Evolutionary conservation across 2,329 filamentous ascomycete genomes (phyloP), one percentile per base, ranked within the genome.

Genomic region (Ilyonectria mors-panacis): DNA sequence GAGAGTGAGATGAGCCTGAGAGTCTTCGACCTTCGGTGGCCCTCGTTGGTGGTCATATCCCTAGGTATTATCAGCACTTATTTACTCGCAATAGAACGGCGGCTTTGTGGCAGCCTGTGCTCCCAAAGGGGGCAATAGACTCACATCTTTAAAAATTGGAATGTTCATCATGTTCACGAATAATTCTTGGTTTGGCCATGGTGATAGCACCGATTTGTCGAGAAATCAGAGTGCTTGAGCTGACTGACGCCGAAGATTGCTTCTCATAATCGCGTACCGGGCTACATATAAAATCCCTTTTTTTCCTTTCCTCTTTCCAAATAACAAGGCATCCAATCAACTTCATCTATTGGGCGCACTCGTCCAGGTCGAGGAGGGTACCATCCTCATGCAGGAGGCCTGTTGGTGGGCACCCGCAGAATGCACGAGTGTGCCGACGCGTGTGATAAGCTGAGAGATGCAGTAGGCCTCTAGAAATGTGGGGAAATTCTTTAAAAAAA

Each of bases 161-260:
- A 23, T 23, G 2, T 23, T 50, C 73, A 84, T 80, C 1, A 81
- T 76, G 0, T 59, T 75, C 0, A 81, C 47, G 6, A 83, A 5
- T 72, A n/a, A n/a, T n/a, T n/a, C n/a, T n/a, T n/a, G n/a, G n/a
- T n/a, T n/a, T n/a, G n/a, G n/a, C n/a, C n/a, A n/a, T n/a, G n/a
- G n/a, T n/a, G n/a, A n/a, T n/a, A n/a, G n/a, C n/a, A n/a, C n/a
- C n/a, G n/a, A n/a, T n/a, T n/a, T n/a, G n/a, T n/a, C n/a, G n/a
- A n/a, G n/a, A n/a, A n/a, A n/a, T n/a, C n/a, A n/a, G n/a, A n/a
- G n/a, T n/a, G n/a, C n/a, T n/a, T n/a, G n/a, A n/a, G n/a, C n/a
- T n/a, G n/a, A 19, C 39, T 12, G 13, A 45, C 58, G 48, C 7
- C 58, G 21, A 23, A 60, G n/a, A 2, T 35, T 39, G 30, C n/a